Evolutionary conservation across 2,329 filamentous ascomycete genomes (phyloP).

Genomic region (Drechmeria coniospora): DNA sequence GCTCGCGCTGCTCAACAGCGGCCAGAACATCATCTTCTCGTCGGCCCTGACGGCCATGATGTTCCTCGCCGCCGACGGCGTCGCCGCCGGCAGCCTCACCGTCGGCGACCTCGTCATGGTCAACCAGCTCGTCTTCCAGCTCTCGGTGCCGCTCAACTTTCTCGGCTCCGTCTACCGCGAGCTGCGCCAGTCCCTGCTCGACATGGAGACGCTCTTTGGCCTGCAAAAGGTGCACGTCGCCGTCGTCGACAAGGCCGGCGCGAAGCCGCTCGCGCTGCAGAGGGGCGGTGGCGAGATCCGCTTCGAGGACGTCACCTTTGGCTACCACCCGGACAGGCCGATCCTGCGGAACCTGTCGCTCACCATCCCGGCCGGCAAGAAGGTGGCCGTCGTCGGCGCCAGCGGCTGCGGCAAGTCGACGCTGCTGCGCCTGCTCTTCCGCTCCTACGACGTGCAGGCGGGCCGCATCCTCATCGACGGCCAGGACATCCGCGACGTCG

Average conservation of each 20-base stretch:
- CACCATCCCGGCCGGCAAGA: slow-evolving; percentile 88
- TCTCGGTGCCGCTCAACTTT: slow-evolving; percentile 94
- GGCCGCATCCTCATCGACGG: slow-evolving; percentile 84
- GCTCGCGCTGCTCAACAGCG: slow-evolving; percentile 79
- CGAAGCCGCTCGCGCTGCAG: slow-evolving; percentile 54
- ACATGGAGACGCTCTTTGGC: slow-evolving; percentile 98
- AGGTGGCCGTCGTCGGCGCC: slow-evolving; percentile 87
- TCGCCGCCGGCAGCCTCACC: slow-evolving; percentile 65
- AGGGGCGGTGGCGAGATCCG: slow-evolving; percentile 78
- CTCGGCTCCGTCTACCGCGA: slow-evolving; percentile 96
- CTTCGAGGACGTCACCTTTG: slow-evolving; percentile 91
- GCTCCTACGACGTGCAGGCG: slow-evolving; percentile 78
- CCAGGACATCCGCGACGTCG: slow-evolving; percentile 77
- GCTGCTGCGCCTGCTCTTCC: slow-evolving; percentile 76
- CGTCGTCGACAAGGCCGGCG: slow-evolving; percentile 62
- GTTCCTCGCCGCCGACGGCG: slow-evolving; percentile 86
- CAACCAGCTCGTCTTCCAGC: slow-evolving; percentile 95
- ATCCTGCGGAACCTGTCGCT: slow-evolving; percentile 75
- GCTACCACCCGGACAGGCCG: slow-evolving; percentile 72
- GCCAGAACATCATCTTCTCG: slow-evolving; percentile 96
- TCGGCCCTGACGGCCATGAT: slow-evolving; percentile 91
- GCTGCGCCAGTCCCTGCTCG: slow-evolving; percentile 79
- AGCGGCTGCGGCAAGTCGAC: slow-evolving; percentile 96
- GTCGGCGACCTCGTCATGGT: slow-evolving; percentile 97
- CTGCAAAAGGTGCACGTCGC: slow-evolving; percentile 90